A percentile compares a stretch with the other conserved stretches of the same genome.
Evolutionary conservation across 1,284 basidiomycete genomes (phyloP).

Genomic region (Tilletia setariae): DNA sequence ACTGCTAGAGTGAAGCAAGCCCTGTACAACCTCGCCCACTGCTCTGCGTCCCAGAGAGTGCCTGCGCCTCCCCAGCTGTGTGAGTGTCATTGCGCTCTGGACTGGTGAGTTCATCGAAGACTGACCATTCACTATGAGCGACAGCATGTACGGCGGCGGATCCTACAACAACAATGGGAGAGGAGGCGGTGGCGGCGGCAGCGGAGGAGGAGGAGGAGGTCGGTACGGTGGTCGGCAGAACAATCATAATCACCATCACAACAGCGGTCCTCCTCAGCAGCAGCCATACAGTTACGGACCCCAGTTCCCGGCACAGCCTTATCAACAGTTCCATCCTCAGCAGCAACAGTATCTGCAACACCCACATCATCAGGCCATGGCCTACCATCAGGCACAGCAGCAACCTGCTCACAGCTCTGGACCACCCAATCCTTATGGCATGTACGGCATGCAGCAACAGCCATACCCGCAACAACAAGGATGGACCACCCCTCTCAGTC

Average conservation of each 20-base stretch:
- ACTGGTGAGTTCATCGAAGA: neutral
- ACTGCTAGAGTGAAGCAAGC: too few species aligned
- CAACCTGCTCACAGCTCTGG: neutral
- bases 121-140: neutral
- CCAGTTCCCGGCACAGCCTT: neutral
- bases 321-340: neutral
- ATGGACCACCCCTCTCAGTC: neutral
- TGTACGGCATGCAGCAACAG: neutral
- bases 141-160: neutral
- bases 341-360: neutral
- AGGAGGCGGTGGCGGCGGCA: neutral
- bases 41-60: too few species aligned
- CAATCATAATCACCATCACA: slow-evolving; percentile 4
- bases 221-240: neutral
- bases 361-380: neutral
- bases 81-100: too few species aligned
- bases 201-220: neutral
- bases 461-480: neutral
- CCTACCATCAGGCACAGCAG: neutral
- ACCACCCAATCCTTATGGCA: neutral
- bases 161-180: neutral
- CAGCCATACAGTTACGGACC: neutral
- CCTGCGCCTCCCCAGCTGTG: too few species aligned
- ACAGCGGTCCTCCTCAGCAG: neutral
- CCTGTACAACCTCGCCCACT: too few species aligned